Evolutionary conservation across 1,284 basidiomycete genomes (phyloP).

Genomic region (Hypsizygus ulmarius): DNA sequence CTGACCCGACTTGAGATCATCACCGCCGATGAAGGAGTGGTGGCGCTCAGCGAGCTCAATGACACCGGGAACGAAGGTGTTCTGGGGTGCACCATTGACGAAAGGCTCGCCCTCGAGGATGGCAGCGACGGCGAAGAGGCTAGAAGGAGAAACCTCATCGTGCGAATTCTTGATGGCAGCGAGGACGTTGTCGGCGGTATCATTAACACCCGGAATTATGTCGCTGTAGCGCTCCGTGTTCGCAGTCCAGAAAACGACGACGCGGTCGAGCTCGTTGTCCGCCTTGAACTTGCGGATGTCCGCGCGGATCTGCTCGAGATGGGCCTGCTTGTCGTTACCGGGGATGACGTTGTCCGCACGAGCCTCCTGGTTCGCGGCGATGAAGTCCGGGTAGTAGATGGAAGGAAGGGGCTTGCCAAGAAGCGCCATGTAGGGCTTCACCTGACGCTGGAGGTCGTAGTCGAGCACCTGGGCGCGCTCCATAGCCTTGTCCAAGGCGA

Average conservation of each 20-base stretch:
- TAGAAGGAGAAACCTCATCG: slow-evolving; percentile 92
- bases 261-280: slow-evolving; percentile 80
- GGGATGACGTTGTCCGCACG: slow-evolving; percentile 92
- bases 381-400: slow-evolving; percentile 95
- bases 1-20: slow-evolving; percentile 96
- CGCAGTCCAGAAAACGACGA: slow-evolving; percentile 96
- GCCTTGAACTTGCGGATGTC: slow-evolving; percentile 95
- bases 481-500: slow-evolving; percentile 91
- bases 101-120: slow-evolving; percentile 96
- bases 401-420: slow-evolving; percentile 88
- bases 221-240: slow-evolving; percentile 99
- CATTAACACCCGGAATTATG: slow-evolving; percentile 93
- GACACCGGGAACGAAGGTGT: slow-evolving; percentile 97
- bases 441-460: slow-evolving; percentile 96
- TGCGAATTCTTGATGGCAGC: slow-evolving; percentile 83
- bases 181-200: slow-evolving; percentile 90
- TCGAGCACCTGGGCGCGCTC: slow-evolving; percentile 91
- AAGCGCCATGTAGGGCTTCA: slow-evolving; percentile 81
- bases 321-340: slow-evolving; percentile 84
- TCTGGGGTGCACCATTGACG: slow-evolving; percentile 98
- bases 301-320: slow-evolving; percentile 89
- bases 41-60: slow-evolving; percentile 90
- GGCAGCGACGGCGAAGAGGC: slow-evolving; percentile 92
- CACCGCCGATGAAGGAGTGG: slow-evolving; percentile 94
- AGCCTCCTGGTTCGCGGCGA: slow-evolving; percentile 96